Evolutionary conservation across 1,139 yeast species (phyloP), one percentile per base, ranked within the genome.

Genomic region (Scheffersomyces illinoinensis): DNA sequence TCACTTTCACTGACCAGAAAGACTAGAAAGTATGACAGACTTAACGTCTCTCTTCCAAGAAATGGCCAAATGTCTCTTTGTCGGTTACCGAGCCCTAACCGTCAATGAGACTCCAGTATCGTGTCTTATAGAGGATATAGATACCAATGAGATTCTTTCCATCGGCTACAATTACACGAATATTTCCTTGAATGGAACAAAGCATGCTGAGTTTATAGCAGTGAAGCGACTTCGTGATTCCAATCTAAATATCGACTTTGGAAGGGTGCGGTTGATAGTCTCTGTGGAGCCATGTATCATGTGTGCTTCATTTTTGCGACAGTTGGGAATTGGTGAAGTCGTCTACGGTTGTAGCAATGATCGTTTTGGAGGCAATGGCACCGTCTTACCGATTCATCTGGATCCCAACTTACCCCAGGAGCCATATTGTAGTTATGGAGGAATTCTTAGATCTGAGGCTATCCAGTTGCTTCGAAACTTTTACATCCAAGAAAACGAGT

Each of bases 261-360:
- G 56, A 79, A 83, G 64, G 71, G 85, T 61, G 19, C 86, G 86
- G 47, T 78, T 95, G 20, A 95, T 93, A 72, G 99, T 95, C 24
- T 92, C 98, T 0, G 98, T 95, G 0, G 99, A 95, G 72, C 99
- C 99, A 0, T 95, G 99, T 72, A 89, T 96, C 12, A 95, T 95
- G 99, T 95, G 99, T 77, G 98, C 98, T 0, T 88, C 96, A 39
- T 95, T 97, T 2, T 75, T 95, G 56, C 84, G 95, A 58, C 99
- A 95, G 68, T 72, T 93, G 47, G 89, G 90, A 1, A 85, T 95
- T 20, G 76, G 85, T 23, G 78, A 79, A 52, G 97, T 93, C 1
- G 86, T 88, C 53, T 95, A 90, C 68, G 98, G 99, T 0, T 93
- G 98, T 70, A 96, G 93, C 0, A 95, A 95, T 71, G 98, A 95